Evolutionary conservation across 208 protist genomes (phyloP), one percentile per base, ranked within the genome.

Genomic region (Crithidia acanthocephali): DNA sequence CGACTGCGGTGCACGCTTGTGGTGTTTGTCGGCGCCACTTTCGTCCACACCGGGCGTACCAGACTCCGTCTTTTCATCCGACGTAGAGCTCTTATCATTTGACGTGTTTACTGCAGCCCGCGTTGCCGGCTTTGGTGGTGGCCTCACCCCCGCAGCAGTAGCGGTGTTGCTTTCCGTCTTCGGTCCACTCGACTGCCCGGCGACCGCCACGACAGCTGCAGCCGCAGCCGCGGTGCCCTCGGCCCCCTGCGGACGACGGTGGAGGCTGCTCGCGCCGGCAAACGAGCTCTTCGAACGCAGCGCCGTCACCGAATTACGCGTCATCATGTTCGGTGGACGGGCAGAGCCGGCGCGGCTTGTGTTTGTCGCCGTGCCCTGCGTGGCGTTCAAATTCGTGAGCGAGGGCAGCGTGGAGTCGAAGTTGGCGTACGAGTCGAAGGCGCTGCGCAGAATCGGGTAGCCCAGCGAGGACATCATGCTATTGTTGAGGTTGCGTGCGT

Each of bases 1-100:
- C 22, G 60, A 63, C 22, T 78, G 56, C 4, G 65, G 58, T 1
- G 32, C 57, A 11, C 66, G 66, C 47, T 52, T 71, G 55, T 37
- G 48, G 27, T 59, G 62, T 15, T 42, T 71, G 15, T 58, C 57
- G 35, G 47, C 18, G 23, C 33, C 48, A 13, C 33, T 33, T 3
- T 37, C 35, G 7, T 28, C 55, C 6, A 16, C 16, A 11, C 35
- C 64, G n/a, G 23, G 52, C 18, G 52, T 51, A 25, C 53, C 40
- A 25, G 22, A 40, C 8, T 40, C 8, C 4, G 16, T 23, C 1
- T 37, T 53, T 9, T 53, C 48, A 28, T 53, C 48, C 23, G 23
- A 28, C 15, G 22, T 53, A 2, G 48, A 7, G 15, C 23, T 74
- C 51, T 27, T 60, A 11, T 44, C 56, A 5, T 37, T 9, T 6